Evolutionary conservation across 768 basidiomycete genomes (phyloP), one percentile per base, ranked within the genome.

Genomic region (Chalciporus sphaerocephalus): DNA sequence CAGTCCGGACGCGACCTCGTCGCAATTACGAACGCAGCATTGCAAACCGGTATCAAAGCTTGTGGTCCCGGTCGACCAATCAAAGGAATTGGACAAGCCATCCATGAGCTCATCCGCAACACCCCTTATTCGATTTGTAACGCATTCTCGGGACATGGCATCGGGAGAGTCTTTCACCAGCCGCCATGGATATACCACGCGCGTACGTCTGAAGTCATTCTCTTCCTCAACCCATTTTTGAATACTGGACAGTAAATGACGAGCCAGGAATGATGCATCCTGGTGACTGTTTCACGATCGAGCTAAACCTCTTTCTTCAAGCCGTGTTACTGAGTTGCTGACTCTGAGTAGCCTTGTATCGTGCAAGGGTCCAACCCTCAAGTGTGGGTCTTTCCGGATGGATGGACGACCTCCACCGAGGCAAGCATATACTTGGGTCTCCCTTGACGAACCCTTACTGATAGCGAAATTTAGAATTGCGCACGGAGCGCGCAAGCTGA

Each of bases 261-360:
- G 90, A 91, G 48, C 85, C 87, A 2, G 92, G 83, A 1, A 58
- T 74, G 13, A 94, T 96, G 92, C 61, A 65, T 41, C 85, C 85
- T 0, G 92, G 93, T 0, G 82, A 95, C 61, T 91, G 90, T 58
- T 95, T 96, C 57, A 95, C 93, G 0, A 92, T 96, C 32, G 93
- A 96, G 76, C 89, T 84, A 47, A 15, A 69, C 42, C 11, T 18
- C 6, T 32, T 30, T 5, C 11, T 5, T 40, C 10, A 33, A 6
- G 24, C 4, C 34, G 5, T 20, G 21, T 12, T 20, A 9, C 27
- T 51, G 5, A 38, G 8, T 18, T 24, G 24, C 22, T 28, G 9
- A 38, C 23, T 2, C 20, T 2, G 18, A 16, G 10, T 47, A 90
- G 85, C 92, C 92, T 4, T 74, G 74, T 38, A 70, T 95, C 24